A percentile compares a stretch with the other conserved stretches of the same genome.
Conservation (phyloP, 1,284 basidiomycete genomes). For the Ustilago bromivora region DNA sequence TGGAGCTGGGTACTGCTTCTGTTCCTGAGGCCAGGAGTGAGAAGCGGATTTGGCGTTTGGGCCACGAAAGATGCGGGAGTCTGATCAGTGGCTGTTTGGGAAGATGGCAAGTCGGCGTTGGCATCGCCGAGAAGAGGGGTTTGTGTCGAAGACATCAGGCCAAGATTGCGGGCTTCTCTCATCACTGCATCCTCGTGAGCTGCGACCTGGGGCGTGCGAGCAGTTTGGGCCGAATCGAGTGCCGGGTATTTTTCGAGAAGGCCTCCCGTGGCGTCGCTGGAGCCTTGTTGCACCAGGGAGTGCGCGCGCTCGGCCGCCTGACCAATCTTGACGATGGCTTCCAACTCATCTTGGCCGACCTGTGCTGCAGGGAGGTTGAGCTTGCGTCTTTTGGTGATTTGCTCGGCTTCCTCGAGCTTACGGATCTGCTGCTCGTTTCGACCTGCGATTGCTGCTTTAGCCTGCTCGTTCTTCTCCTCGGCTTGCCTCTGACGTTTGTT, state of each 20-base stretch:
- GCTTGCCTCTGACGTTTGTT: constrained; percentile 57
- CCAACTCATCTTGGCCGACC: constrained; percentile 93
- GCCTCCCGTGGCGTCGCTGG: constrained; percentile 83
- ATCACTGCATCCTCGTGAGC: constrained; percentile 79
- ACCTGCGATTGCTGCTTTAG: constrained; percentile 71
- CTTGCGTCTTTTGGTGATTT: constrained; percentile 87
- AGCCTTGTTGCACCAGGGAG: constrained; percentile 76
- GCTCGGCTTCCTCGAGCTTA: constrained; percentile 95
- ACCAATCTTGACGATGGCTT: constrained; percentile 99
- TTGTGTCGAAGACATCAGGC: constrained; percentile 89
- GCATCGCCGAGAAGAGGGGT: constrained; percentile 96
- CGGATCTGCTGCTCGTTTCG: constrained; percentile 92
- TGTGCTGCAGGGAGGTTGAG: constrained; percentile 89
- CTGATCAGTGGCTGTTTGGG: constrained; percentile 4
- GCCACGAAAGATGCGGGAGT: constrained; percentile 71
- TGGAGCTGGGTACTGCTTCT: constrained; percentile 14
- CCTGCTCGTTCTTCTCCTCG: constrained; percentile 88
- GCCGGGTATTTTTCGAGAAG: constrained; percentile 92
- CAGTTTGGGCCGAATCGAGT: constrained; percentile 86
- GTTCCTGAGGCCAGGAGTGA: constrained; percentile 74
- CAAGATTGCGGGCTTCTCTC: constrained; percentile 92
- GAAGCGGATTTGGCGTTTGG: constrained; percentile 94
- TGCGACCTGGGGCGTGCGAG: constrained; percentile 89
- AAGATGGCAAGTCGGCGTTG: constrained; percentile 76
- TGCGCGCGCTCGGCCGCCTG: constrained; percentile 89